A percentile compares a stretch with the other conserved stretches of the same genome.
phyloP scores from a whole-genome alignment of 106 monocot genomes.

The Apostasia ramifera region DNA sequence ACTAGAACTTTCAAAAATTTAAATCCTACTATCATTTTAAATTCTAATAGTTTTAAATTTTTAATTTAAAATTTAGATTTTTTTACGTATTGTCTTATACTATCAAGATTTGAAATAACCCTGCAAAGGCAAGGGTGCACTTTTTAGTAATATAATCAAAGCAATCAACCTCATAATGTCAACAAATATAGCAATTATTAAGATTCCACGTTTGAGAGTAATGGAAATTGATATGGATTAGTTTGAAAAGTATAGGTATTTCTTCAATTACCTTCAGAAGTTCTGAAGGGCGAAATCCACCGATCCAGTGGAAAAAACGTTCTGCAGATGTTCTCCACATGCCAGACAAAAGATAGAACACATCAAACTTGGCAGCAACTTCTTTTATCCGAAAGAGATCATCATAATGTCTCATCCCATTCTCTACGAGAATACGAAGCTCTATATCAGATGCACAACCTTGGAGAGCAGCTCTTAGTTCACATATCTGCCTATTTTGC shows the following conservation, averaged over 20 bases:
- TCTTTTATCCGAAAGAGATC: slow-evolving; percentile 71
- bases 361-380: slow-evolving; percentile 68
- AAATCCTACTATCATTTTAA: too few relatives aligned
- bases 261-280: slow-evolving; percentile 65
- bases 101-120: too few relatives aligned
- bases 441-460: slow-evolving; percentile 62
- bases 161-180: too few relatives aligned
- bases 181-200: too few relatives aligned
- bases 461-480: slow-evolving; percentile 66
- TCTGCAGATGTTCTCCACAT: slow-evolving; percentile 76
- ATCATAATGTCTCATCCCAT: slow-evolving; percentile 59
- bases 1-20: too few relatives aligned
- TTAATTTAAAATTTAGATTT: too few relatives aligned
- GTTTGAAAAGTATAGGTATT: neutral
- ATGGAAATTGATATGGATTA: neutral
- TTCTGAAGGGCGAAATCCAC: slow-evolving; percentile 93
- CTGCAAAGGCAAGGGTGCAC: too few relatives aligned
- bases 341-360: slow-evolving; percentile 90
- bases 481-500: slow-evolving; percentile 54
- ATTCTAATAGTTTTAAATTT: too few relatives aligned
- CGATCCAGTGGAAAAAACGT: slow-evolving; percentile 90
- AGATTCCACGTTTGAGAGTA: too few relatives aligned
- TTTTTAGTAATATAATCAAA: too few relatives aligned
- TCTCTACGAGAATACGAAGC: slow-evolving; percentile 64
- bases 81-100: too few relatives aligned